Percentiles rank a stretch among this genome's conserved stretches.
Evolutionary conservation across 2,329 filamentous ascomycete genomes (phyloP).

Genomic region (Talaromyces atroroseus): DNA sequence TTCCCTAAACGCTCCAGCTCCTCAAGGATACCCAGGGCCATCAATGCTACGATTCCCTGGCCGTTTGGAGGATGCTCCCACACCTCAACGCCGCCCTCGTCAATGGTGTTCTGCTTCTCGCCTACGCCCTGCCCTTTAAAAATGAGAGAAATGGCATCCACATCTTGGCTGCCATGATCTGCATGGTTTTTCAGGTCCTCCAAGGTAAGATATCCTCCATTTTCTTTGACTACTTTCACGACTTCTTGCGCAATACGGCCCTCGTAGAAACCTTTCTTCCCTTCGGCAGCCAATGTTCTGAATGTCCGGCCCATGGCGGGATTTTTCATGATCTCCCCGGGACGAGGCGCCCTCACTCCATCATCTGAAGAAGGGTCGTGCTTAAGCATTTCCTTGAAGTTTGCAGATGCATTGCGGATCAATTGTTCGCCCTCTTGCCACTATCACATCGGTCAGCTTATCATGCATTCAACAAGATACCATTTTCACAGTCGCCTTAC

Average conservation of each 20-base stretch:
- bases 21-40: conserved; percentile 88
- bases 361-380: conserved; percentile 60
- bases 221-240: conserved; percentile 67
- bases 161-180: conserved; percentile 66
- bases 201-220: conserved; percentile 71
- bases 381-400: conserved; percentile 83
- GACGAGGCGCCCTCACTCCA: conserved; percentile 66
- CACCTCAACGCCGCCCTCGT: conserved; percentile 59
- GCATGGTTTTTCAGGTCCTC: conserved; percentile 77
- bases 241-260: conserved; percentile 77
- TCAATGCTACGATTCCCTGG: conserved; percentile 89
- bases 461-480: neutral
- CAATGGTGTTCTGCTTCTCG: conserved; percentile 38
- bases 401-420: conserved; percentile 72
- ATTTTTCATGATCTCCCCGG: conserved; percentile 87
- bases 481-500: conserved; percentile 46
- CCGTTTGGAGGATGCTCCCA: conserved; percentile 98
- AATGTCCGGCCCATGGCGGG: conserved; percentile 77
- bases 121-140: conserved; percentile 63
- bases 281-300: conserved; percentile 67
- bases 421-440: conserved; percentile 63
- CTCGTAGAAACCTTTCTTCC: conserved; percentile 86
- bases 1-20: conserved; percentile 70
- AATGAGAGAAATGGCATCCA: conserved; percentile 76
- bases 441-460: conserved; percentile 38